phyloP scores from a whole-genome alignment of 169 alveolate genomes.

The Ichthyophthirius multifiliis region DNA sequence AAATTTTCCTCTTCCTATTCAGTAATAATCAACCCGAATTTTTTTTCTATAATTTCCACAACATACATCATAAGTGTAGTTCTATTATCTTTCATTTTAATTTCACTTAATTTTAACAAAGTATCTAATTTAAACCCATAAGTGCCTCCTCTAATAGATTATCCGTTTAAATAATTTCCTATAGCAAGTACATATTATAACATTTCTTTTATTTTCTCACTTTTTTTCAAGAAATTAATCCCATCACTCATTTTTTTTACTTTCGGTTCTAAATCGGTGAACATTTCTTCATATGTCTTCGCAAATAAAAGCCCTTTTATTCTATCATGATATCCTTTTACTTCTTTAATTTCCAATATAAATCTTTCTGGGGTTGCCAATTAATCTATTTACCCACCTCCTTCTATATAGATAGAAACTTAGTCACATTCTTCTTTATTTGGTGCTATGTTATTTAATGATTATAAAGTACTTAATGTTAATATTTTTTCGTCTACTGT shows the following conservation, averaged over 20 bases:
- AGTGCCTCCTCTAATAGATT: constrained; percentile 57
- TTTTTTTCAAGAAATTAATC: constrained; percentile 32
- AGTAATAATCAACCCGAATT: not conserved
- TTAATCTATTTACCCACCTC: not conserved
- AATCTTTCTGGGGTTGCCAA: constrained; percentile 33
- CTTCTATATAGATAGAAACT: constrained; percentile 13
- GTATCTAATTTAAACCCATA: constrained; percentile 53
- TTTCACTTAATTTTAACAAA: constrained; percentile 45
- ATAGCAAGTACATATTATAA: constrained; percentile 49
- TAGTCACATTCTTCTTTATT: constrained; percentile 29
- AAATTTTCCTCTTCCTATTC: constrained; percentile 12
- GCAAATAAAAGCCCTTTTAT: not conserved
- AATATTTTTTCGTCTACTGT: constrained; percentile 10
- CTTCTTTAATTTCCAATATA: constrained; percentile 21
- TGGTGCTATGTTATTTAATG: constrained; percentile 21
- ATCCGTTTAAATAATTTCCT: constrained; percentile 64
- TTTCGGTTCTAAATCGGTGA: constrained; percentile 19
- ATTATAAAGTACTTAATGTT: constrained; percentile 13
- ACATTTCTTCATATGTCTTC: constrained; percentile 4
- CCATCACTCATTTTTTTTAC: constrained; percentile 14
- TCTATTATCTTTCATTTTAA: constrained; percentile 60
- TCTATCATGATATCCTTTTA: constrained; percentile 18
- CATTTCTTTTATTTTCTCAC: constrained; percentile 40
- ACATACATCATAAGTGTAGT: constrained; percentile 44
- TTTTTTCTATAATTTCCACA: constrained; percentile 33